phyloP scores from a whole-genome alignment of 371 early-diverging fungal genomes.

The Circinella umbellata region DNA sequence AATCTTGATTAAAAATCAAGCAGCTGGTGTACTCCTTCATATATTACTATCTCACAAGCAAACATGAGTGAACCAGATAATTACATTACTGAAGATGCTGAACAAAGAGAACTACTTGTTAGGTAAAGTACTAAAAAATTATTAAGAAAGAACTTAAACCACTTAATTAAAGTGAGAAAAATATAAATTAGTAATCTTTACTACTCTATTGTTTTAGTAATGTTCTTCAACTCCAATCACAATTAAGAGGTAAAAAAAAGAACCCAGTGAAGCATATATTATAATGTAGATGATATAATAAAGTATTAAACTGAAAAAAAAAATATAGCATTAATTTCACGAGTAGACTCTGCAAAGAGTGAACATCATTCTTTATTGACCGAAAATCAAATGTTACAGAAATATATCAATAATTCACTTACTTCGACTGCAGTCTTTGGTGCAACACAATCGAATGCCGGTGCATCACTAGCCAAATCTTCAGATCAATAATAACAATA shows the following conservation, averaged over 20 bases:
- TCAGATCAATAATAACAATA: not conserved
- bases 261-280: not conserved
- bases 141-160: not conserved
- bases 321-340: conserved; percentile 40
- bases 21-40: too few relatives aligned
- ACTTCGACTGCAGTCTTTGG: conserved; percentile 63
- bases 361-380: conserved; percentile 54
- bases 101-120: conserved; percentile 37
- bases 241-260: conserved; percentile 36
- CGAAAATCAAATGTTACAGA: conserved; percentile 58
- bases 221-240: conserved; percentile 46
- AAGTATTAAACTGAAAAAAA: not conserved
- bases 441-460: conserved; percentile 33
- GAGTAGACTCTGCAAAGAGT: conserved; percentile 49
- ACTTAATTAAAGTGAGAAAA: not conserved
- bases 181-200: too few relatives aligned
- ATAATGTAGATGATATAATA: too few relatives aligned
- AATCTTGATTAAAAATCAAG: too few relatives aligned
- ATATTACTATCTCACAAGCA: not conserved
- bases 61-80: conserved; percentile 7
- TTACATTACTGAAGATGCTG: conserved; percentile 23
- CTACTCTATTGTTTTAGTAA: conserved; percentile 22
- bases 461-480: not conserved
- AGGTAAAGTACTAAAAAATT: conserved; percentile 24
- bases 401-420: conserved; percentile 58